phyloP scores from a whole-genome alignment of 2,329 filamentous ascomycete genomes.

The Ramularia collo-cygni region DNA sequence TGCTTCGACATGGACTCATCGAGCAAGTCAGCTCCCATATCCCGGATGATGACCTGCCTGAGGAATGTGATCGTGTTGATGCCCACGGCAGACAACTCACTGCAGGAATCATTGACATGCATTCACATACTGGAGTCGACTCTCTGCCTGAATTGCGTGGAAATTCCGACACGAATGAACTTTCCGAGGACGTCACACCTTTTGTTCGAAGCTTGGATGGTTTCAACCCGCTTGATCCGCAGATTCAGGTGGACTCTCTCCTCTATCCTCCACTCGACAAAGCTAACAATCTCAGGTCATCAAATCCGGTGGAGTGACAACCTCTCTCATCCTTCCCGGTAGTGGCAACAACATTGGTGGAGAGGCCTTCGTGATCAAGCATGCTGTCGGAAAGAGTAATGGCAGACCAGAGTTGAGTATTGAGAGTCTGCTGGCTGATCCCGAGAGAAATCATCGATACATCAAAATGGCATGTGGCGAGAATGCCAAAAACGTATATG shows the following conservation, averaged over 20 bases:
- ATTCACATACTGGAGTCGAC: conserved; percentile 58
- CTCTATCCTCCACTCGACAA: too few relatives aligned
- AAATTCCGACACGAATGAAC: conserved; percentile 56
- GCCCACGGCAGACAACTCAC: conserved; percentile 57
- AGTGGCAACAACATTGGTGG: conserved; percentile 66
- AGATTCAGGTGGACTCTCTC: conserved; percentile 35
- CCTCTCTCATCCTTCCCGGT: conserved; percentile 59
- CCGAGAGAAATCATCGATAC: conserved; percentile 59
- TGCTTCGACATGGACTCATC: conserved; percentile 56
- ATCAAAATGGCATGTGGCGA: conserved; percentile 72
- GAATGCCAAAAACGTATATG: conserved; percentile 59
- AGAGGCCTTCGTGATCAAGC: conserved; percentile 63
- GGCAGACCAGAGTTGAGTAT: conserved; percentile 58
- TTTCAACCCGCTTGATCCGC: conserved; percentile 56
- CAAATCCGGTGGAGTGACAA: conserved; percentile 67
- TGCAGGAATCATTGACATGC: conserved; percentile 64
- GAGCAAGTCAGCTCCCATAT: conserved; percentile 46
- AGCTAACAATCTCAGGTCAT: conserved; percentile 45
- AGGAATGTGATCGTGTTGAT: conserved; percentile 48
- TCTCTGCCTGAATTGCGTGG: conserved; percentile 50
- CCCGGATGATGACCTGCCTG: conserved; percentile 36
- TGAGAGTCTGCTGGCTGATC: conserved; percentile 58
- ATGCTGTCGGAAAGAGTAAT: conserved; percentile 54
- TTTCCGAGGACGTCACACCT: conserved; percentile 58
- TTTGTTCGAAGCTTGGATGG: conserved; percentile 62